A percentile compares a stretch with the other conserved stretches of the same genome.
phyloP scores from a whole-genome alignment of 805 yeast species.

The Brettanomyces nanus region DNA sequence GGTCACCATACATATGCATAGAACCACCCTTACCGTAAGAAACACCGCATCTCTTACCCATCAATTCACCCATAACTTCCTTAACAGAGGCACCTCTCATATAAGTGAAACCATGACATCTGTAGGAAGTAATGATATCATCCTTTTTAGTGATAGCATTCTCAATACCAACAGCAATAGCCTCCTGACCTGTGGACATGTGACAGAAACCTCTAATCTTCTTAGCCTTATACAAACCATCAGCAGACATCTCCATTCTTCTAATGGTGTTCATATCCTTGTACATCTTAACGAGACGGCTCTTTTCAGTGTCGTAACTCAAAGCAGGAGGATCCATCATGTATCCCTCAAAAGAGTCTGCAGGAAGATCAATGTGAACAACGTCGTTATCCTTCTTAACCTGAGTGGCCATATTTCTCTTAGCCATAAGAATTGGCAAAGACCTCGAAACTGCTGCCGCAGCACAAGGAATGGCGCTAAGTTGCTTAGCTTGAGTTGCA shows the following conservation, averaged over 20 bases:
- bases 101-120: conserved; percentile 98
- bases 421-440: not conserved
- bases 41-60: conserved; percentile 95
- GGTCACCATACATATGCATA: conserved; percentile 95
- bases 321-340: conserved; percentile 65
- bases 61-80: conserved; percentile 86
- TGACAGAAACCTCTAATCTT: conserved; percentile 99
- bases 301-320: conserved; percentile 71
- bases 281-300: conserved; percentile 81
- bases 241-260: conserved; percentile 99
- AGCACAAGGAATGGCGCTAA: too few relatives aligned
- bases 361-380: conserved; percentile 57
- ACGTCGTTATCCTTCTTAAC: conserved; percentile 10
- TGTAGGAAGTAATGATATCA: conserved; percentile 90
- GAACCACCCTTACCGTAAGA: conserved; percentile 99
- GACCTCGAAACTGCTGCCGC: too few relatives aligned
- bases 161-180: conserved; percentile 97
- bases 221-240: conserved; percentile 96
- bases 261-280: conserved; percentile 90
- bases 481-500: not conserved
- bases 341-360: conserved; percentile 78
- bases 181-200: conserved; percentile 97
- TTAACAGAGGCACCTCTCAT: conserved; percentile 93
- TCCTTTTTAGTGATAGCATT: conserved; percentile 81
- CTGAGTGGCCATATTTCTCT: not conserved